Conservation (phyloP, 2,329 filamentous ascomycete species). For the Rhytidhysteron rufulum region DNA sequence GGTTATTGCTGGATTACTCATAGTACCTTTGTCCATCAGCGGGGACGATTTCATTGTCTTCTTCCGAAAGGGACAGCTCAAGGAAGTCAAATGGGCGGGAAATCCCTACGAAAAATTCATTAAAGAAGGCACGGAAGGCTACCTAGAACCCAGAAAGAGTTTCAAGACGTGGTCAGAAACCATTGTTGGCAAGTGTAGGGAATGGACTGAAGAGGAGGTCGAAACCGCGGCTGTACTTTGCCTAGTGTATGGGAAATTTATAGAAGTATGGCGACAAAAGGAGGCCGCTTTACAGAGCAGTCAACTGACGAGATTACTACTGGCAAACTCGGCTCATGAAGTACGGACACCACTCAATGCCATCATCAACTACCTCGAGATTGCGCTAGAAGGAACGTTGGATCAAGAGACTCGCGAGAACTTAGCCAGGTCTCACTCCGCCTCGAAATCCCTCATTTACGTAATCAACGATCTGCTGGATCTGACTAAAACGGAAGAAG, state of each 20-base stretch:
- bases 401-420: constrained; percentile 84
- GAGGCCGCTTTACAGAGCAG: constrained; percentile 79
- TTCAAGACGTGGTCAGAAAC: constrained; percentile 81
- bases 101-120: constrained; percentile 80
- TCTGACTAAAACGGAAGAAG: constrained; percentile 82
- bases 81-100: constrained; percentile 79
- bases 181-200: constrained; percentile 74
- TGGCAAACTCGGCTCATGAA: constrained; percentile 89
- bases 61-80: constrained; percentile 73
- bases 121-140: constrained; percentile 67
- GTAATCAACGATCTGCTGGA: constrained; percentile 91
- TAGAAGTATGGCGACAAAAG: constrained; percentile 89
- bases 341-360: constrained; percentile 87
- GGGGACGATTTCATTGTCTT: constrained; percentile 88
- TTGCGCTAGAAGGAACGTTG: constrained; percentile 75
- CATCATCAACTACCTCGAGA: constrained; percentile 92
- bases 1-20: constrained; percentile 71
- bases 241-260: constrained; percentile 84
- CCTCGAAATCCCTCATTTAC: constrained; percentile 88
- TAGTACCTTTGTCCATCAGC: constrained; percentile 73
- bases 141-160: constrained; percentile 73
- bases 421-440: constrained; percentile 77
- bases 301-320: constrained; percentile 70
- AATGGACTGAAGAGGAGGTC: constrained; percentile 85
- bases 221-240: constrained; percentile 86